Evolutionary conservation across 345 rosid species (phyloP).

Genomic region (Boechera retrofracta): DNA sequence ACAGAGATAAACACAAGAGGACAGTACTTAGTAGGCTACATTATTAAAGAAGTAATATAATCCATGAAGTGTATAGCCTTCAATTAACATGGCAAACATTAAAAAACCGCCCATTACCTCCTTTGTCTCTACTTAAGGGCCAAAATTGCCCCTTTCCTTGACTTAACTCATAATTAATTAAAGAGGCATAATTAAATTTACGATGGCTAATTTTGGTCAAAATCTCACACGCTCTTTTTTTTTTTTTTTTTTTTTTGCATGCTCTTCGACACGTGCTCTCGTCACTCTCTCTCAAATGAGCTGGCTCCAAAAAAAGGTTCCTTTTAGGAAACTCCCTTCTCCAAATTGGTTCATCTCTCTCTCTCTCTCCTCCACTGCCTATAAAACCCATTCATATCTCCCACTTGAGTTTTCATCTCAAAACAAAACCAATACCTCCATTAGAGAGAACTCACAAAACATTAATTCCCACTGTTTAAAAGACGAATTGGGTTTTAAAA

Average conservation of each 20-base stretch:
- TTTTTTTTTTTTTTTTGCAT: slow-evolving; percentile 35
- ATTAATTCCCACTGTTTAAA: neutral
- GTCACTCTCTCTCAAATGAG: slow-evolving; percentile 41
- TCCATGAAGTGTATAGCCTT: slow-evolving; percentile 15
- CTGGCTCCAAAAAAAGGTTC: slow-evolving; percentile 40
- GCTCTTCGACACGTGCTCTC: slow-evolving; percentile 48
- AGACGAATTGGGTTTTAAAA: slow-evolving; percentile 5
- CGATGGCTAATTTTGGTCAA: slow-evolving; percentile 42
- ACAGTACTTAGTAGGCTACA: slow-evolving; percentile 1
- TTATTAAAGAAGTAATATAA: slow-evolving; percentile 31
- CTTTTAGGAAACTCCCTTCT: slow-evolving; percentile 40
- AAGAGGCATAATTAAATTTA: neutral
- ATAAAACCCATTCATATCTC: slow-evolving; percentile 39
- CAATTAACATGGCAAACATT: slow-evolving; percentile 18
- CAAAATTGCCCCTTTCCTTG: slow-evolving; percentile 48
- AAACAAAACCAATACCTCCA: neutral
- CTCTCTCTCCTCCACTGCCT: slow-evolving; percentile 38
- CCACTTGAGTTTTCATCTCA: slow-evolving; percentile 36
- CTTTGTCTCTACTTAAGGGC: slow-evolving; percentile 49
- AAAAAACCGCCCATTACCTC: slow-evolving; percentile 24
- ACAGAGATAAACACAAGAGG: slow-evolving; percentile 23
- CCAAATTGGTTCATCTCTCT: neutral
- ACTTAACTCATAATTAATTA: slow-evolving; percentile 8
- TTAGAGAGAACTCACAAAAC: neutral
- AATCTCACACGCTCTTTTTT: slow-evolving; percentile 44